Conservation (phyloP, 2,329 filamentous ascomycete species). For the Colletotrichum musae region DNA sequence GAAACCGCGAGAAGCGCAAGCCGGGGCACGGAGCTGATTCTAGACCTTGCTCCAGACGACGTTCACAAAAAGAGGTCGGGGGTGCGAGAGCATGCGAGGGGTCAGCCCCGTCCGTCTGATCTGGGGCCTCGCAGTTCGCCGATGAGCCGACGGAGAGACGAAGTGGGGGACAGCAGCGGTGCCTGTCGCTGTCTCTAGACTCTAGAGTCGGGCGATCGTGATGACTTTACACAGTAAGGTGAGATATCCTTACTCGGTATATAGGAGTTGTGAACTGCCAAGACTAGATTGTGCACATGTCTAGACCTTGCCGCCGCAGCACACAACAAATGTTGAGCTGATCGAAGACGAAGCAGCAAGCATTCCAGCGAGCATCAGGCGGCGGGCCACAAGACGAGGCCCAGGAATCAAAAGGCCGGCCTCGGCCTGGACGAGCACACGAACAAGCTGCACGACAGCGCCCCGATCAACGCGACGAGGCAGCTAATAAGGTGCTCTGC, state of each 20-base stretch:
- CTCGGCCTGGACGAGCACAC: not conserved
- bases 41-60: constrained; percentile 3
- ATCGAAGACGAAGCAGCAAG: not conserved
- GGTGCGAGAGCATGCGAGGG: not conserved
- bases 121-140: constrained; percentile 38
- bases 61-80: not conserved
- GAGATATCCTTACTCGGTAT: not conserved
- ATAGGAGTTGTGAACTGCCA: too few relatives aligned
- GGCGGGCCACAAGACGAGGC: too few relatives aligned
- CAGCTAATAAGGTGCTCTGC: constrained; percentile 10
- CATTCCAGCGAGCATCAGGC: not conserved
- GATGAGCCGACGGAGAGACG: constrained; percentile 33
- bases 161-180: constrained; percentile 29
- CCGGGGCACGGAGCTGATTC: not conserved
- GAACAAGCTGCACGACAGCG: not conserved
- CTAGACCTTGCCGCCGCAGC: too few relatives aligned
- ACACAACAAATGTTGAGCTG: too few relatives aligned
- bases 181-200: not conserved
- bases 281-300: too few relatives aligned
- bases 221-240: not conserved
- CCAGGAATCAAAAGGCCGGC: constrained; percentile 7
- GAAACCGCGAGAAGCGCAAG: not conserved
- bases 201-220: not conserved
- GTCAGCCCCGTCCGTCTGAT: constrained; percentile 27
- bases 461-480: not conserved